Percentiles rank a stretch among this genome's conserved stretches.
Conservation (phyloP, 2,329 filamentous ascomycete genomes). For the Paecilomyces formosus region DNA sequence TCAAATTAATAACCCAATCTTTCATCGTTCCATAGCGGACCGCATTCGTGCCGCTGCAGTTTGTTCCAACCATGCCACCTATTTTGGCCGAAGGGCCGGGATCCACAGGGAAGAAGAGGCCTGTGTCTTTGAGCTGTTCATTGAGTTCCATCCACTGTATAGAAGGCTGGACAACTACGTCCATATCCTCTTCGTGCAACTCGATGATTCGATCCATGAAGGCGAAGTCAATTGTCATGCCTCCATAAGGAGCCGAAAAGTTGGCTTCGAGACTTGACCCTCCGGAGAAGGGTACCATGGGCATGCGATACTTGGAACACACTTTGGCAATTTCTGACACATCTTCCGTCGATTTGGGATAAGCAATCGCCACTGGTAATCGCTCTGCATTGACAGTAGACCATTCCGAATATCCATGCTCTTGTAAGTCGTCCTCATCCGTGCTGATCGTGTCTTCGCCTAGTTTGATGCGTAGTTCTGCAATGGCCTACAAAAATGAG, state of each 20-base stretch:
- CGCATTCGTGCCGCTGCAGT: constrained; percentile 57
- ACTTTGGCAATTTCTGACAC: constrained; percentile 59
- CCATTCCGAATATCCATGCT: constrained; percentile 65
- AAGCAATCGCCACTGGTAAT: constrained; percentile 58
- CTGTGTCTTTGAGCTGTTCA: constrained; percentile 61
- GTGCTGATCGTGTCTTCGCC: constrained; percentile 56
- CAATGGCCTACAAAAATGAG: constrained; percentile 41
- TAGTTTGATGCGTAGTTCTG: constrained; percentile 45
- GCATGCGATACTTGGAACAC: constrained; percentile 71
- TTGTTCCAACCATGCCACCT: constrained; percentile 59
- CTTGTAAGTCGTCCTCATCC: constrained; percentile 56
- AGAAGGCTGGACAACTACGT: constrained; percentile 83
- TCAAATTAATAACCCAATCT: constrained; percentile 66
- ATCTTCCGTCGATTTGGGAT: constrained; percentile 57
- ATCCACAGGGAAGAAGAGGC: constrained; percentile 86
- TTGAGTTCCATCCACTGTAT: constrained; percentile 92
- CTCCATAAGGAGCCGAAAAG: constrained; percentile 78
- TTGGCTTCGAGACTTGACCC: constrained; percentile 84
- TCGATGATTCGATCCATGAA: constrained; percentile 77
- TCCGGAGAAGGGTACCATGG: constrained; percentile 80
- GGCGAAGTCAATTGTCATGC: constrained; percentile 82
- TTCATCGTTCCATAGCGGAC: constrained; percentile 68
- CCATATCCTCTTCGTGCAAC: constrained; percentile 82
- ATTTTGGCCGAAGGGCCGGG: constrained; percentile 60
- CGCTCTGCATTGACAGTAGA: constrained; percentile 59